Percentiles rank a stretch among this genome's conserved stretches.
Conservation (phyloP, 2,329 filamentous ascomycete species). For the Ophiostoma ips region DNA sequence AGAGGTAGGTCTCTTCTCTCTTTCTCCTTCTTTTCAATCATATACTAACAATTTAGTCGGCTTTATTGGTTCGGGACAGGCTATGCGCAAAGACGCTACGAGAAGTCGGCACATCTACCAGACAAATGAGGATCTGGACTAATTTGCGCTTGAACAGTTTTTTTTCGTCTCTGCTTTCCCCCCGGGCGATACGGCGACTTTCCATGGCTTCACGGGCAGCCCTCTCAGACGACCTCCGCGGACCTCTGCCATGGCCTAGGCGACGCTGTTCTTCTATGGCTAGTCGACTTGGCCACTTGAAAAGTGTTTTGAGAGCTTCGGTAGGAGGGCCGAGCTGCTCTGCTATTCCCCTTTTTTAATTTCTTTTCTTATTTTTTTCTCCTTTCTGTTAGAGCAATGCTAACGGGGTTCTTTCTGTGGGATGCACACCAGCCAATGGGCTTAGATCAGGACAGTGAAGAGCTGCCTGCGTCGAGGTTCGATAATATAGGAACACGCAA, state of each 20-base stretch:
- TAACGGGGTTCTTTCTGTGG: neutral
- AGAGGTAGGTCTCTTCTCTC: slow-evolving; percentile 47
- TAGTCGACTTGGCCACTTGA: too few relatives aligned
- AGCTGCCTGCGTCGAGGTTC: too few relatives aligned
- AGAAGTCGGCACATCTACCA: slow-evolving; percentile 77
- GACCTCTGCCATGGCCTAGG: too few relatives aligned
- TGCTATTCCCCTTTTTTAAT: neutral
- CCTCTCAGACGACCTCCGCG: too few relatives aligned
- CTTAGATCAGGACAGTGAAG: too few relatives aligned
- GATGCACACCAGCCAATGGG: too few relatives aligned
- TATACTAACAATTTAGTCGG: slow-evolving; percentile 50
- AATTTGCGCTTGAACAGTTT: slow-evolving; percentile 23
- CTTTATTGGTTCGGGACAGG: slow-evolving; percentile 87
- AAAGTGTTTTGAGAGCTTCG: too few relatives aligned
- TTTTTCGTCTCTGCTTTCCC: neutral
- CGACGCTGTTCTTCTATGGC: too few relatives aligned
- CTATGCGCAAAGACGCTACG: slow-evolving; percentile 84
- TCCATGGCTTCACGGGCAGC: neutral
- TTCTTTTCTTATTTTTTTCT: neutral
- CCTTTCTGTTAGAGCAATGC: neutral
- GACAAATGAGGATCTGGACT: slow-evolving; percentile 59
- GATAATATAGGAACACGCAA: too few relatives aligned
- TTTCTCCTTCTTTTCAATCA: neutral
- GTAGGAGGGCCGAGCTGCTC: neutral
- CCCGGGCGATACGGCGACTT: too few relatives aligned